Base-by-base conservation (phyloP, 768 basidiomycete genomes). In the Trametes maxima region DNA sequence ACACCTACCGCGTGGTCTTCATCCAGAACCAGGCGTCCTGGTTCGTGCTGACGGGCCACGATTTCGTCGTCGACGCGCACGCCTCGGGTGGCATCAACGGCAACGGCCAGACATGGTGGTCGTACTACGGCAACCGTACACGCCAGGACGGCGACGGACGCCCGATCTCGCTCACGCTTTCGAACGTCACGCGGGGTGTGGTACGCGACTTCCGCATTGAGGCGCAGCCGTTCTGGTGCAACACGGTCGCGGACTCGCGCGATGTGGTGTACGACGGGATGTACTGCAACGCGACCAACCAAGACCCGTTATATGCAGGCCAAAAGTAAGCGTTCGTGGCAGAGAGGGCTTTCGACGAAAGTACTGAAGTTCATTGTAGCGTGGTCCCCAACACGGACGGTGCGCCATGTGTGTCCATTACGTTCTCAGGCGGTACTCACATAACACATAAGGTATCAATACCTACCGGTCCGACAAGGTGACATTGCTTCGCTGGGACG, bases 11-110 rank as follows among this genome's bases (percentile, higher is more conserved):
- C 19, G 84, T 85, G 17, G 80, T 86, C 21, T 85, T 83, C 67
- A 83, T 86, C 56, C 85, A 85, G 82, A 78, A 74, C 64, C 86
- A 86, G 74, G 82, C 85, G 0, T 86, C 85, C 7, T 86, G 84
- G 83, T 86, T 86, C 62, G 81, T 86, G 43, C 75, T 86, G 19
- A 85, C 83, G 1, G 85, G 84, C 3, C 72, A 71, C 39, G 78
- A 85, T 72, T 86, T 86, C 60, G 72, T 73, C 16, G 78, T 86
- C 63, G 80, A 85, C 65, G 85, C 79, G 3, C 81, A 85, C 66
- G 77, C 77, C 63, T 73, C 73, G 0, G 85, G 85, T 22, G 85
- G 85, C 1, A 83, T 87, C 52, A 76, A 82, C 68, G 85, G 85
- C 22, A 85, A 87, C 64, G 85, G 85, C 28, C 85, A 84, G 82